Evolutionary conservation across 2,329 filamentous ascomycete genomes (phyloP), one percentile per base, ranked within the genome.

Genomic region (Sporothrix euskadiensis): DNA sequence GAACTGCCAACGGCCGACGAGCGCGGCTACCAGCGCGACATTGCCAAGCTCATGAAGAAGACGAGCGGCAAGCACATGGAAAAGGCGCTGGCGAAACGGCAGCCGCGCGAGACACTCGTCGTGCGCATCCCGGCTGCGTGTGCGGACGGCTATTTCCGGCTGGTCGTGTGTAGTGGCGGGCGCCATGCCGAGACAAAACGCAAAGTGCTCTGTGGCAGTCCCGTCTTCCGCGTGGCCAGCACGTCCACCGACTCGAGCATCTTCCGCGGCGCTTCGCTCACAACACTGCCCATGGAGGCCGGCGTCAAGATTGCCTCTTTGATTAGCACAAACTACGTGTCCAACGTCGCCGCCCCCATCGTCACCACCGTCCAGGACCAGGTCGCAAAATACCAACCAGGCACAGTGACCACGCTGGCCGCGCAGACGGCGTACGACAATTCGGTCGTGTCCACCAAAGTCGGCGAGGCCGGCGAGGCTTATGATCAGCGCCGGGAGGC

Each of bases 181-280:
- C 7, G 74, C 77, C 1, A 77, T 78, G 2, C 76, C 76, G 52
- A 66, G 30, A 65, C 54, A 72, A 87, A 85, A 79, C 87, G 86
- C 76, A 90, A 88, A 76, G 83, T 87, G 0, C 84, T 92, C 0
- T 92, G 90, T 74, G 85, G 86, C 0, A 91, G 89, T 75, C 90
- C 91, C 0, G 86, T 91, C 0, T 92, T 93, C 76, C 85, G 91
- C 19, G 83, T 93, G n/a, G 86, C 91, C 1, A 92, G 90, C 75
- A 88, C 88, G 0, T 90, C 89, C 0, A 83, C 85, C 0, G 89
- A 89, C 74, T 83, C 86, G 0, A 89, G 88, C 77, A 86, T 89
- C 0, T 79, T 92, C 1, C 86, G 89, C 8, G 91, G 91, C 0
- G 90, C 91, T 0, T 90, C 90, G 75, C 78, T 92, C 6, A 83